Base-by-base conservation (phyloP, 805 yeast genomes). In the Danielia reshetovae region DNA sequence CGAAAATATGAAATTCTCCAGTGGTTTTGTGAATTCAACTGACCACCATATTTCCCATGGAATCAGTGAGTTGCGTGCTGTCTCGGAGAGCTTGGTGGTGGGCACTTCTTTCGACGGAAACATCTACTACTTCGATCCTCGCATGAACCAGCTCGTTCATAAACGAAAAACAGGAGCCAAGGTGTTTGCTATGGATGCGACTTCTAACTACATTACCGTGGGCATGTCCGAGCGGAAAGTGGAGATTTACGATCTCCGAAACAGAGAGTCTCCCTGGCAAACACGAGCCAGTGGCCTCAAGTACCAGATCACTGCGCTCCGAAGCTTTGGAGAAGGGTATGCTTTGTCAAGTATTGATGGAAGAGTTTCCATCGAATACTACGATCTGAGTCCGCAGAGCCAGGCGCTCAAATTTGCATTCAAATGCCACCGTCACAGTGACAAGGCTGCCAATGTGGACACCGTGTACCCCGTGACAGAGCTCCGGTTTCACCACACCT, bases 271-370 rank as follows among this genome's bases (percentile, higher is more conserved):
- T 3, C 81, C 85, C 0, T 38, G 72, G 11, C 74, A 71, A 36
- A 54, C 64, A 3, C 59, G 85, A 25, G 83, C 79, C 37, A 72
- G 80, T 24, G 85, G 89, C 0, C 64, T 85, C 34, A 76, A 76
- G 46, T 76, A 75, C 49, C 88, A 83, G 56, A 75, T 81, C 2
- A 64, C 79, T 30, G 73, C 72, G 16, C 47, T 85, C 23, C 68
- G 65, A 42, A 61, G 77, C 24, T 68, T 78, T 45, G 57, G 54
- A 8, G 54, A 61, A 43, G 93, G 81, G 6, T 81, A 74, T 53
- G 86, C 81, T 0, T 70, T 79, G 21, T 67, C 86, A 18, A 79
- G 90, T 1, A 68, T 86, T n/a, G 95, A 85, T 48, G 95, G 95
- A 0, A 64, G 94, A 18, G 87, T 83, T 1, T 79, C 88, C 0